Percentiles rank a stretch among this genome's conserved stretches.
Evolutionary conservation across 2,329 filamentous ascomycete genomes (phyloP).

Genomic region (Calonectria leucothoes): DNA sequence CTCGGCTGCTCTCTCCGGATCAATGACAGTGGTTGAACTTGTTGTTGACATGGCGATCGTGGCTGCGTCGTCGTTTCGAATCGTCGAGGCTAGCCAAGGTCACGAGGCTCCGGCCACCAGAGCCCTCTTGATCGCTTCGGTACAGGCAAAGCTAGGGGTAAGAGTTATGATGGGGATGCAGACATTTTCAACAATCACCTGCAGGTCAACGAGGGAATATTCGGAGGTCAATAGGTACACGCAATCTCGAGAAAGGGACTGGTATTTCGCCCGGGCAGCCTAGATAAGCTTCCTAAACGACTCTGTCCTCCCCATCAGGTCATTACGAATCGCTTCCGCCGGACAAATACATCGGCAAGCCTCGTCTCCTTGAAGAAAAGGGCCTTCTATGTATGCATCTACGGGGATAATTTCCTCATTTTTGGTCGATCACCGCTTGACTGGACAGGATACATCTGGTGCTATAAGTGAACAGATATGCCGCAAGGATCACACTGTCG

Average conservation of each 20-base stretch:
- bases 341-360: not conserved
- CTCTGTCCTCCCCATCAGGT: not conserved
- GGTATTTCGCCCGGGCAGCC: not conserved
- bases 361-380: not conserved
- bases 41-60: not conserved
- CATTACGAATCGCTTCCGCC: not conserved
- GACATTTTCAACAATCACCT: constrained; percentile 3
- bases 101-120: not conserved
- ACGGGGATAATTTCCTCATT: not conserved
- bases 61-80: not conserved
- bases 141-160: not conserved
- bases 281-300: not conserved
- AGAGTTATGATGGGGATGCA: not conserved
- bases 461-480: constrained; percentile 3
- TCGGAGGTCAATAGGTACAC: not conserved
- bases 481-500: not conserved
- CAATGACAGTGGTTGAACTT: not conserved
- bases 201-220: not conserved
- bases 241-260: not conserved
- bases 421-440: not conserved
- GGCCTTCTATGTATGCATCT: not conserved
- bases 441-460: not conserved
- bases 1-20: constrained; percentile 25
- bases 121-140: not conserved
- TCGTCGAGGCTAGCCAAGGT: not conserved